These are phyloP conservation scores for Leishmania major DNA, from an alignment of 208 protist genomes.

Conservation along the genomic window DNA sequence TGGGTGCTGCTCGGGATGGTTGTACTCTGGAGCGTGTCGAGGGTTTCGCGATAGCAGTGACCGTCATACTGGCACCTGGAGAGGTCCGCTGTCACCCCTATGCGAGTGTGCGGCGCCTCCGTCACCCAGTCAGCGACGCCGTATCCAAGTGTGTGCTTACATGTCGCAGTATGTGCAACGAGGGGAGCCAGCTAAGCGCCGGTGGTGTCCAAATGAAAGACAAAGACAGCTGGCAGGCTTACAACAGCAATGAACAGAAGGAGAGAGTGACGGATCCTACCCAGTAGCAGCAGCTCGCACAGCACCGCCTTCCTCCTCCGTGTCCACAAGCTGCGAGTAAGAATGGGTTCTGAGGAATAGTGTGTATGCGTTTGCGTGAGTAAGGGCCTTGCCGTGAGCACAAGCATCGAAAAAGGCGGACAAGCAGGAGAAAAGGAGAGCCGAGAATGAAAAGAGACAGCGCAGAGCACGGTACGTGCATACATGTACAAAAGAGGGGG, in stretches of 20 bases:
- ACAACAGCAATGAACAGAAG: background rate
- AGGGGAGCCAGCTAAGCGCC: background rate
- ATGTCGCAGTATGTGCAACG: background rate
- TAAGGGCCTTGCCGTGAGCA: background rate
- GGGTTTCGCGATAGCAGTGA: constrained; percentile 49
- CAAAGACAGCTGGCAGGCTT: background rate
- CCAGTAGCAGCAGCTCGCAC: background rate
- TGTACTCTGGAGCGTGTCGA: constrained; percentile 31
- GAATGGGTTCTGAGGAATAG: background rate
- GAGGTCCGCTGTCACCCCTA: background rate
- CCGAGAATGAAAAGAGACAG: background rate
- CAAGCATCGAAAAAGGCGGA: background rate
- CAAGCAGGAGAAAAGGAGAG: background rate
- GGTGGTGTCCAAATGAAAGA: background rate
- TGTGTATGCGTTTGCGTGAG: background rate
- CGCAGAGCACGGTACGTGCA: background rate
- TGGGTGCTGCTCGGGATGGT: constrained; percentile 35
- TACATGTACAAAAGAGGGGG: background rate
- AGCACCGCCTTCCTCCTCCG: too few species aligned
- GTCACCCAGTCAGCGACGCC: background rate
- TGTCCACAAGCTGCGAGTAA: background rate
- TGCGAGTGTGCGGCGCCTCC: background rate
- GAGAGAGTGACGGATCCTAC: background rate
- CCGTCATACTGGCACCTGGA: constrained; percentile 41
- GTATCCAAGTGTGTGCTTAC: background rate